Evolutionary conservation across 225 moss, liverwort and hornwort species (phyloP), one percentile per base, ranked within the genome.

Genomic region (Climacium dendroides): DNA sequence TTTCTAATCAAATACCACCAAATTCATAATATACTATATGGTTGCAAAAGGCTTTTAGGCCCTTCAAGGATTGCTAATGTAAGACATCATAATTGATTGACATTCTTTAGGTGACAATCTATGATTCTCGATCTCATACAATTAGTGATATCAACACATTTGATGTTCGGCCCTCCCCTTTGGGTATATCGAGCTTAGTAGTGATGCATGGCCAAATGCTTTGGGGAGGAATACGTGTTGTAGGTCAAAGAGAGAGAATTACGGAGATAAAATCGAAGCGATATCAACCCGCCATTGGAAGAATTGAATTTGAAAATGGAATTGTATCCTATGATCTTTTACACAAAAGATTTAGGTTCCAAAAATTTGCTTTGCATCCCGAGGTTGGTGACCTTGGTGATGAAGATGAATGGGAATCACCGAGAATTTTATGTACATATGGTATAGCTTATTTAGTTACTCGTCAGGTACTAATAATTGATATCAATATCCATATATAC

Each of bases 121-220:
- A 91, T 25, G 91, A 91, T 87, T 91, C 91, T 84, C 70, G 85
- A 64, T 91, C 87, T 24, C 80, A 91, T 58, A 77, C 26, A 14
- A 71, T 87, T 10, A 81, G 34, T 43, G 91, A 91, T 58, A 32
- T 91, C 28, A 89, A 91, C 6, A 89, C 89, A 43, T 91, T 84
- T 61, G 81, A 89, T 50, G 55, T 85, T 35, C 19, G 35, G 0
- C 91, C 91, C 15, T 91, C 91, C 2, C 89, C 89, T 15, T 82
- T 85, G 20, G 89, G 85, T 29, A 23, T 89, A 12, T 89, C 89
- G 0, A 89, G 85, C n/a, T 17, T 91, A 78, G 64, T 85, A 0
- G 72, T 91, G 13, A 87, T 89, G 16, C 89, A 91, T 3, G 64
- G 85, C 7, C 58, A 87, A 29, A 87, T 91, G 89, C 85, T 89